These are phyloP conservation scores for Blastomyces gilchristii DNA, from an alignment of 2,329 filamentous ascomycete species.

Conservation along the genomic window DNA sequence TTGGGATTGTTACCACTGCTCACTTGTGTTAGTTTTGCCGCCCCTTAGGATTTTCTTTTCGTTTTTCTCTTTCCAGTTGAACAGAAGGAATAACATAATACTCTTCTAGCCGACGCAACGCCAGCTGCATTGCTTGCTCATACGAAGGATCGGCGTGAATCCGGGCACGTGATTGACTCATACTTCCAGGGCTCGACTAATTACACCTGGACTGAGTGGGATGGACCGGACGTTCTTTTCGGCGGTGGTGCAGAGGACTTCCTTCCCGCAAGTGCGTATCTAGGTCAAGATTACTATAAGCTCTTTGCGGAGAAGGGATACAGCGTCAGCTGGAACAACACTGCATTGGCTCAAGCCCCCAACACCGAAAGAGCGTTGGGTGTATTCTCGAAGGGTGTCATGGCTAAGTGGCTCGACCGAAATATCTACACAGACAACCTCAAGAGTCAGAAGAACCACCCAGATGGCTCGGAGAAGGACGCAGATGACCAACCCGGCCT, in stretches of 20 bases:
- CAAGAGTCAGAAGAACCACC: constrained; percentile 54
- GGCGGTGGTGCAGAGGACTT: constrained; percentile 78
- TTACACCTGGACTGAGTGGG: constrained; percentile 68
- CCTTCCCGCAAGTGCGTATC: constrained; percentile 55
- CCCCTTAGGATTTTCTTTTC: background rate
- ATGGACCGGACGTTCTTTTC: constrained; percentile 70
- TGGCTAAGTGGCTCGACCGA: constrained; percentile 78
- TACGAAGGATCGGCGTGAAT: constrained; percentile 58
- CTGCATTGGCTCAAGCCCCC: constrained; percentile 50
- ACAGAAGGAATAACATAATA: background rate
- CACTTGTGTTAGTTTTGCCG: constrained; percentile 33
- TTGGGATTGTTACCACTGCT: constrained; percentile 66
- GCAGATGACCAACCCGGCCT: constrained; percentile 70
- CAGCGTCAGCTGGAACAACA: constrained; percentile 63
- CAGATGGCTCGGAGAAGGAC: constrained; percentile 52
- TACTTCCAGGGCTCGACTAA: constrained; percentile 66
- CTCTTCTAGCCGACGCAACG: constrained; percentile 63
- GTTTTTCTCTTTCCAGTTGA: no score
- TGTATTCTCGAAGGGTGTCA: constrained; percentile 63
- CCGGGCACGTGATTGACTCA: constrained; percentile 63
- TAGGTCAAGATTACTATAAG: constrained; percentile 61
- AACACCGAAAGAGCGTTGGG: constrained; percentile 58
- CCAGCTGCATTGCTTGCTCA: constrained; percentile 66
- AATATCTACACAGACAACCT: constrained; percentile 69
- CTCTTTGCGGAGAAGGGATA: constrained; percentile 65